These are phyloP conservation scores for Mallotus nudiflorus DNA, from an alignment of 345 rosid species.

Conservation along the genomic window DNA sequence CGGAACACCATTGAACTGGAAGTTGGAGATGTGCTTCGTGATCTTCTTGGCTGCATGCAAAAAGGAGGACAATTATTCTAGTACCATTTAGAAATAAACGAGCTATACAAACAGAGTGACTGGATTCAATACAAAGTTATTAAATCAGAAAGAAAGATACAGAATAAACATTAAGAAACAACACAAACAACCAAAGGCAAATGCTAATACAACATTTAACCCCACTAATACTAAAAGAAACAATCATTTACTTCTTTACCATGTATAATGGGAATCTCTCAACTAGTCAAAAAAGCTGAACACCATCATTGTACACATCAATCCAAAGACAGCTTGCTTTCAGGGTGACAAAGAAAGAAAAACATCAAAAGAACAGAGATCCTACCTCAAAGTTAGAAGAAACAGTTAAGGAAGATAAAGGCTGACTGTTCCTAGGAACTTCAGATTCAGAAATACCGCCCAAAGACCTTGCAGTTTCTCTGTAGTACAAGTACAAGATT, in stretches of 20 bases:
- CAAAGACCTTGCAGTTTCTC: constrained; percentile 56
- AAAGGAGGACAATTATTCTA: constrained; percentile 2
- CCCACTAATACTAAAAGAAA: neutral
- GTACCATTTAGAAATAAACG: neutral
- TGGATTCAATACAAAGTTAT: neutral
- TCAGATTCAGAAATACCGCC: constrained; percentile 49
- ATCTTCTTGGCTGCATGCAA: constrained; percentile 62
- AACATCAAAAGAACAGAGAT: constrained; percentile 1
- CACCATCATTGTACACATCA: neutral
- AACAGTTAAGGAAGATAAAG: constrained; percentile 51
- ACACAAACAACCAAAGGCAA: neutral
- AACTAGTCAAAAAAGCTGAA: neutral
- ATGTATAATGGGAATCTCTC: neutral
- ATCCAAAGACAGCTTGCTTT: neutral
- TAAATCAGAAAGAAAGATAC: neutral
- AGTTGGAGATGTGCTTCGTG: constrained; percentile 49
- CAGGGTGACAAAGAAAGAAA: neutral
- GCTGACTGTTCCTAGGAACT: constrained; percentile 47
- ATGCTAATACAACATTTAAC: neutral
- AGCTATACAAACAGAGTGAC: neutral
- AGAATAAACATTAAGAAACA: neutral
- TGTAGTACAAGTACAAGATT: constrained; percentile 33
- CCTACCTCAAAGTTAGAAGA: constrained; percentile 83
- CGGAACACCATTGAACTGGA: constrained; percentile 59
- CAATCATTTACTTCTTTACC: neutral